A percentile compares a stretch with the other conserved stretches of the same genome.
These are phyloP conservation scores for Corylus avellana DNA, from an alignment of 306 rosid genomes.

Conservation along the genomic window DNA sequence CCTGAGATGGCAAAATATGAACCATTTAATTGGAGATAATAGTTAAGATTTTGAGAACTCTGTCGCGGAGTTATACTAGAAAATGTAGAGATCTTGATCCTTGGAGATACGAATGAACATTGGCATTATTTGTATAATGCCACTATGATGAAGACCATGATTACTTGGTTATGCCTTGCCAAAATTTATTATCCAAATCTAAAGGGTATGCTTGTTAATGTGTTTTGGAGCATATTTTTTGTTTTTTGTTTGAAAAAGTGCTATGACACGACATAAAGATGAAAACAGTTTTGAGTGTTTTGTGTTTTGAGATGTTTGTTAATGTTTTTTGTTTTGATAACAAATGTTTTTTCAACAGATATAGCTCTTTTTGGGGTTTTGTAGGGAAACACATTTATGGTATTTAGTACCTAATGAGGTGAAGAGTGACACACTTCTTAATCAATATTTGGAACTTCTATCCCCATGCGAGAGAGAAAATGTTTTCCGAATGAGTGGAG, in stretches of 20 bases:
- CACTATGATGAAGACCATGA: not conserved
- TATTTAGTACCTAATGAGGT: slow-evolving; percentile 74
- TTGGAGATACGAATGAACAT: not conserved
- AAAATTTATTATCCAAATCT: too few species aligned
- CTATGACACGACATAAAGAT: too few species aligned
- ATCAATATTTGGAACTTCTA: slow-evolving; percentile 58
- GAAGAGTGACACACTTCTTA: slow-evolving; percentile 50
- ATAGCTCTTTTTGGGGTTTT: slow-evolving; percentile 21
- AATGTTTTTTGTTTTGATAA: too few species aligned
- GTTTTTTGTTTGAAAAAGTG: not conserved
- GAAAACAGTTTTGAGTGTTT: too few species aligned
- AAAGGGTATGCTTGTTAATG: not conserved
- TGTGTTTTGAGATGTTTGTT: too few species aligned
- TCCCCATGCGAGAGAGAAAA: slow-evolving; percentile 71
- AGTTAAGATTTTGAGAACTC: not conserved
- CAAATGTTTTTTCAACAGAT: too few species aligned
- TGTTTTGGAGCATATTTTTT: not conserved
- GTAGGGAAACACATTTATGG: slow-evolving; percentile 89
- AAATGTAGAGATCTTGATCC: not conserved
- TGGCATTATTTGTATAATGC: not conserved
- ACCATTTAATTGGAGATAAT: too few species aligned
- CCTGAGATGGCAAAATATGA: not conserved
- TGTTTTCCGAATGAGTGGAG: slow-evolving; percentile 53
- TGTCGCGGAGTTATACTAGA: not conserved
- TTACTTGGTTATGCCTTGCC: too few species aligned